phyloP scores from a whole-genome alignment of 345 rosid species.

The Adansonia digitata region DNA sequence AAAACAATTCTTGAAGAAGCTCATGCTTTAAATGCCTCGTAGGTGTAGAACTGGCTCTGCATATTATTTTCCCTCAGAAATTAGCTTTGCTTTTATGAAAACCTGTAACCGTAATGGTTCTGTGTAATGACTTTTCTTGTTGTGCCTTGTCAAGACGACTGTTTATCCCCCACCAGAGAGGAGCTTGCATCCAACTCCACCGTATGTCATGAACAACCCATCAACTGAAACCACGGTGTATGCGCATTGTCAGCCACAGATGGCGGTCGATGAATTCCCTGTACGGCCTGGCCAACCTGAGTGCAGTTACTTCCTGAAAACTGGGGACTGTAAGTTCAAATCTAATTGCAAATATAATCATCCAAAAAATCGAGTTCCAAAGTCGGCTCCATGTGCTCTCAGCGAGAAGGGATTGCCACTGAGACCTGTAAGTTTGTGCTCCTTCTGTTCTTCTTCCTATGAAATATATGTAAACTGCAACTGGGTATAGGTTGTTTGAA shows the following conservation, averaged over 20 bases:
- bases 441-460: slow-evolving; percentile 2
- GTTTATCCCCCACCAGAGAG: slow-evolving; percentile 46
- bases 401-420: slow-evolving; percentile 89
- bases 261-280: slow-evolving; percentile 67
- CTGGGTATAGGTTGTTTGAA: not conserved
- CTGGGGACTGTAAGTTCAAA: slow-evolving; percentile 87
- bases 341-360: slow-evolving; percentile 86
- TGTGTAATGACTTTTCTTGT: slow-evolving; percentile 9
- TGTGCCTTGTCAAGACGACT: slow-evolving; percentile 47
- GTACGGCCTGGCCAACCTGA: slow-evolving; percentile 90
- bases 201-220: slow-evolving; percentile 36
- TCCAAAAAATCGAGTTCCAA: slow-evolving; percentile 56
- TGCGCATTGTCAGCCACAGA: slow-evolving; percentile 41
- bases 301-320: slow-evolving; percentile 68
- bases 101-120: not conserved
- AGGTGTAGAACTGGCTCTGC: not conserved
- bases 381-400: slow-evolving; percentile 45
- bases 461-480: not conserved
- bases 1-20: not conserved
- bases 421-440: slow-evolving; percentile 72
- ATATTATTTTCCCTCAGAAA: not conserved
- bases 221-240: slow-evolving; percentile 37
- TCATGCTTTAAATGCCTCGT: not conserved
- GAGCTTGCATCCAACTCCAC: slow-evolving; percentile 39
- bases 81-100: not conserved